Base-by-base conservation (phyloP, 2,329 filamentous ascomycete species). In the Nigrospora sphaerica region DNA sequence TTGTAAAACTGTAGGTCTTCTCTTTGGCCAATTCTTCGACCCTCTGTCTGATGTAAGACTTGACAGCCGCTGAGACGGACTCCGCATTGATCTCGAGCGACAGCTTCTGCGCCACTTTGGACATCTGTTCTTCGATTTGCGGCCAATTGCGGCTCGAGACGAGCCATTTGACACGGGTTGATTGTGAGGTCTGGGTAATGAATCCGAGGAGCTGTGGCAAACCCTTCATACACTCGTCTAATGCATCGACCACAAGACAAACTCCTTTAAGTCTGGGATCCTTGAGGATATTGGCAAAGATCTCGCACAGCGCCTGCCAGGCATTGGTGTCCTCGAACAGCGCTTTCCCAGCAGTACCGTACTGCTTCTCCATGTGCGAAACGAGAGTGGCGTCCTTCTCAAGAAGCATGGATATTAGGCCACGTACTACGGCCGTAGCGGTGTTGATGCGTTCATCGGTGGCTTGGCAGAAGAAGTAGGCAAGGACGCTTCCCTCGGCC, bases 231-330 rank as follows among this genome's bases (percentile, higher is more conserved):
- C 71, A 76, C 53, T 77, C 70, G 47, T 77, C 70, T 0, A 77
- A 64, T 1, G 67, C 71, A 54, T 77, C 70, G 23, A 77, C 57
- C 3, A 75, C 49, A 2, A 76, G 42, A 46, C 64, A 66, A 0
- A 58, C 60, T 0, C 5, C 51, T 4, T 51, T 23, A 12, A 70
- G 45, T 6, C 31, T 51, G 1, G 58, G 52, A 46, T 73, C 67
- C 38, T 61, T 23, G 1, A 77, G 46, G 13, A 77, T 70, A 16
- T 57, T 53, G 1, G 14, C 48, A 7, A 76, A 63, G n/a, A 74
- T 65, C 11, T 64, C 50, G 6, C 54, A 61, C 28, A 75, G 39
- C 13, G 59, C 60, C 40, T 59, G 37, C 61, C 61, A 71, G 5
- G 66, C 60, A 59, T 73, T 73, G 3, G 36, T 18, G 44, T 62